These are phyloP conservation scores for Acanthamoeba triangularis DNA, from an alignment of 208 protist species.

Conservation along the genomic window DNA sequence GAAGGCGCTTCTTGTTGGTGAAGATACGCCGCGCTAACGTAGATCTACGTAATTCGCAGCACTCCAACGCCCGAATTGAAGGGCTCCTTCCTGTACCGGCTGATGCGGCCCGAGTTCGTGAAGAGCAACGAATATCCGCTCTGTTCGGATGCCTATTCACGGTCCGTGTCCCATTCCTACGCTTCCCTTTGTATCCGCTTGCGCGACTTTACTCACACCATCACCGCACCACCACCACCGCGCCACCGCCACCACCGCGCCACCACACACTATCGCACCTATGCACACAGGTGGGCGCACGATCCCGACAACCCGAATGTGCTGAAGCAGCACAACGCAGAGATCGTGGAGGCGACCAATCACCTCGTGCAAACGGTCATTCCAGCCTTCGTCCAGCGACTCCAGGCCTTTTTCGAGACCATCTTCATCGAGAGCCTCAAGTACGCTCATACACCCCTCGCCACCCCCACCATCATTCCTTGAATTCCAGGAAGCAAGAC, in stretches of 20 bases:
- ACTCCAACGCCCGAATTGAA: slow-evolving; percentile 15
- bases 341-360: slow-evolving; percentile 34
- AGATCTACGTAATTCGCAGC: background rate
- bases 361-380: background rate
- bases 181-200: background rate
- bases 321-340: slow-evolving; percentile 60
- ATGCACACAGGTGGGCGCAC: slow-evolving; percentile 19
- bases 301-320: background rate
- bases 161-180: background rate
- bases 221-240: no score
- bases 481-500: background rate
- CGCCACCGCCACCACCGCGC: no score
- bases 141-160: slow-evolving; percentile 46
- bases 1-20: no score
- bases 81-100: slow-evolving; percentile 50
- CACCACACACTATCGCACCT: background rate
- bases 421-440: slow-evolving; percentile 65
- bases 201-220: background rate
- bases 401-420: slow-evolving; percentile 61
- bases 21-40: background rate
- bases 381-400: background rate
- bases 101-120: slow-evolving; percentile 44
- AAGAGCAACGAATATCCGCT: background rate
- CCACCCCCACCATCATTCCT: background rate
- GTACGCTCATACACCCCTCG: background rate